Conservation (phyloP, 805 yeast genomes). For the Kazachstania martiniae region DNA sequence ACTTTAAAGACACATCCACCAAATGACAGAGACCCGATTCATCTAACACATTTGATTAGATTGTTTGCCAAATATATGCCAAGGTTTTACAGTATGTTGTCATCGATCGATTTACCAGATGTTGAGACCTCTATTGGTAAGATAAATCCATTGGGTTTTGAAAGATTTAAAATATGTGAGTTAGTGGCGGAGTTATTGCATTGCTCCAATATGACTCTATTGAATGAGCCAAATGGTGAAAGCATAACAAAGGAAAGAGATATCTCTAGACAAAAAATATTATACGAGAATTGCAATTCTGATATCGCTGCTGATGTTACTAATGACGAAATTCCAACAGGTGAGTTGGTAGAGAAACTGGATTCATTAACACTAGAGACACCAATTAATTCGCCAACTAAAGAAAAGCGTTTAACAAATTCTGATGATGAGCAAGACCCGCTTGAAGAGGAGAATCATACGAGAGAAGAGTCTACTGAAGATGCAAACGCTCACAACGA, state of each 20-base stretch:
- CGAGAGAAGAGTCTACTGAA: not conserved
- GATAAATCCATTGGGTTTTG: constrained; percentile 81
- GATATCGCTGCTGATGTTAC: not conserved
- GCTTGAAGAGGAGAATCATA: constrained; percentile 1
- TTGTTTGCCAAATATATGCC: constrained; percentile 68
- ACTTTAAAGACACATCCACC: constrained; percentile 88
- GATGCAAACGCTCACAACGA: constrained; percentile 2
- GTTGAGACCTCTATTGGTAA: constrained; percentile 35
- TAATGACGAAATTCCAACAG: not conserved
- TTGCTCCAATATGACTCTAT: constrained; percentile 90
- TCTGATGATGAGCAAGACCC: constrained; percentile 10
- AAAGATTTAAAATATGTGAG: constrained; percentile 85
- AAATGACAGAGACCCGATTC: constrained; percentile 81
- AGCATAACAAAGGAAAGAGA: constrained; percentile 62
- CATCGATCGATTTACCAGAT: constrained; percentile 17
- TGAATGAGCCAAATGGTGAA: constrained; percentile 70
- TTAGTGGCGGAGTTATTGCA: constrained; percentile 86
- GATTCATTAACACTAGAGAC: not conserved
- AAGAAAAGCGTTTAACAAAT: too few relatives aligned
- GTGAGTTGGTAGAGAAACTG: not conserved
- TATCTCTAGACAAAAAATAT: constrained; percentile 34
- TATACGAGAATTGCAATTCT: constrained; percentile 6
- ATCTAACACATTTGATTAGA: constrained; percentile 71
- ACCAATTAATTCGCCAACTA: too few relatives aligned
- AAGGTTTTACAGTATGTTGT: constrained; percentile 51